Conservation (phyloP, 371 early-diverging fungal species). For the Mortierella sp. region DNA sequence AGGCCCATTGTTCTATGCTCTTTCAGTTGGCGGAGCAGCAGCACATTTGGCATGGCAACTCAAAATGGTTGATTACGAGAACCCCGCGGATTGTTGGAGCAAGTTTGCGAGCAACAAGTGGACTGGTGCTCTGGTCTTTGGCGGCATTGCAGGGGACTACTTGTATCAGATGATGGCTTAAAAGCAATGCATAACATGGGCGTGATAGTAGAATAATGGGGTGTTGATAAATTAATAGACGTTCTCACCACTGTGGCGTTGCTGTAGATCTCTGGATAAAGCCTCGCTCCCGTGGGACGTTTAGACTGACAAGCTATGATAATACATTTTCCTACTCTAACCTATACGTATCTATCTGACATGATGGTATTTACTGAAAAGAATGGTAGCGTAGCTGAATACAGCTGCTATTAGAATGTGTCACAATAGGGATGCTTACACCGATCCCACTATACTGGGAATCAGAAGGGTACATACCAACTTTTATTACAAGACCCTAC, state of each 20-base stretch:
- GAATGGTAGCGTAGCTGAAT: too few species aligned
- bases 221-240: too few species aligned
- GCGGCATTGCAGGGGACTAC: conserved; percentile 77
- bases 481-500: conserved; percentile 66
- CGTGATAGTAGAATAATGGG: background rate
- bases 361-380: too few species aligned
- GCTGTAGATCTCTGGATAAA: too few species aligned
- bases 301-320: too few species aligned
- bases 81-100: conserved; percentile 75
- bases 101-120: conserved; percentile 83
- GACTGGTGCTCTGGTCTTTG: conserved; percentile 82
- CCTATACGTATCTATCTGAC: too few species aligned
- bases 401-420: too few species aligned
- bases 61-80: conserved; percentile 75
- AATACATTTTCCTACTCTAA: too few species aligned
- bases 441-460: too few species aligned
- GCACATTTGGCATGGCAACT: conserved; percentile 88
- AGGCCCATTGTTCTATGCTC: conserved; percentile 76
- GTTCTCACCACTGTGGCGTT: too few species aligned
- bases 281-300: too few species aligned
- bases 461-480: conserved; percentile 61
- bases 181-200: background rate
- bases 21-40: conserved; percentile 81
- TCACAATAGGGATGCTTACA: too few species aligned
- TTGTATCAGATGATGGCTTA: conserved; percentile 17